Evolutionary conservation across 1,284 basidiomycete genomes (phyloP).

Genomic region (Papiliotrema terrestris): DNA sequence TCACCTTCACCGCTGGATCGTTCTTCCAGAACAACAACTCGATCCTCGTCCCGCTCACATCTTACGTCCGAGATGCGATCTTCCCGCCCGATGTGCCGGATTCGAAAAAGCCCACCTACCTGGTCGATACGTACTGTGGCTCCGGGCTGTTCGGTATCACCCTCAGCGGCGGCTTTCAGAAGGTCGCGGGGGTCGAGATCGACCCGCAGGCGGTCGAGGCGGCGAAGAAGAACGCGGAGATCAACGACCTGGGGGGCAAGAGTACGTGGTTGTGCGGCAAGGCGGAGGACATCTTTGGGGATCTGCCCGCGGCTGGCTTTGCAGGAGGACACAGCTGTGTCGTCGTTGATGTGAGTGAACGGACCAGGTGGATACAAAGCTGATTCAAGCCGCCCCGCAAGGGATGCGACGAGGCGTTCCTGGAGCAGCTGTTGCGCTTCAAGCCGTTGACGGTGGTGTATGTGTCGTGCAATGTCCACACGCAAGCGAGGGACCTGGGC

Average conservation of each 20-base stretch:
- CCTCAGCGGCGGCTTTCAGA: conserved; percentile 70
- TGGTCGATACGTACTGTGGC: conserved; percentile 87
- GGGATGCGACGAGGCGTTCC: conserved; percentile 78
- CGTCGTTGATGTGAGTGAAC: conserved; percentile 46
- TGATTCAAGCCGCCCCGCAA: conserved; percentile 71
- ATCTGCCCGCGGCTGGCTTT: conserved; percentile 36
- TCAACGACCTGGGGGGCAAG: conserved; percentile 59
- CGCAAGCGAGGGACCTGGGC: conserved; percentile 51
- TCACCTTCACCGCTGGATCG: conserved; percentile 82
- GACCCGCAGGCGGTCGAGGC: conserved; percentile 67
- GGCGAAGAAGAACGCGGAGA: conserved; percentile 72
- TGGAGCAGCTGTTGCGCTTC: conserved; percentile 73
- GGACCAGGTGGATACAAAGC: background rate
- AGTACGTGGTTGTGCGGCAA: conserved; percentile 54
- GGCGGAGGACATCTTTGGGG: conserved; percentile 56
- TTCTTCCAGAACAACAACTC: conserved; percentile 99
- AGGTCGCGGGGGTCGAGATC: conserved; percentile 88
- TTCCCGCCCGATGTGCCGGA: conserved; percentile 49
- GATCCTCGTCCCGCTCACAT: conserved; percentile 75
- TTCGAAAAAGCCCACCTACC: conserved; percentile 60
- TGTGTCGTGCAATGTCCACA: conserved; percentile 82
- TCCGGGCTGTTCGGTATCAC: conserved; percentile 89
- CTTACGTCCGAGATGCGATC: conserved; percentile 74
- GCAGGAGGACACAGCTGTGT: conserved; percentile 42
- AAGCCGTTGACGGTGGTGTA: conserved; percentile 72